Evolutionary conservation across 2,329 filamentous ascomycete species (phyloP).

Genomic region (Colletotrichum ledebouriae): DNA sequence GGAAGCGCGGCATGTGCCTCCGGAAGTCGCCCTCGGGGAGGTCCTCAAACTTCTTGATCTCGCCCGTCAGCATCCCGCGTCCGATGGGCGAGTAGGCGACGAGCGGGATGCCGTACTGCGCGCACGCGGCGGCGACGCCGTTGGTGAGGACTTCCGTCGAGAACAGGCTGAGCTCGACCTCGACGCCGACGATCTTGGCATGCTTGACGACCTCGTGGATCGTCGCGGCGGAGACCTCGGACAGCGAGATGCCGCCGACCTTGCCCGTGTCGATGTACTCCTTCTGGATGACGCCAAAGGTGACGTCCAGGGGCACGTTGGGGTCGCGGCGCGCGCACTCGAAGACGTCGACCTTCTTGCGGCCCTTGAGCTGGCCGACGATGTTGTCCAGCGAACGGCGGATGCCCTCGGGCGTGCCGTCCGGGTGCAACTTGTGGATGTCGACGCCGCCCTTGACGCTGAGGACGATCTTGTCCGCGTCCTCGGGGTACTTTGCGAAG

Average conservation of each 20-base stretch:
- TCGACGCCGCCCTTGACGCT: slow-evolving; percentile 71
- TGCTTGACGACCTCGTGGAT: slow-evolving; percentile 62
- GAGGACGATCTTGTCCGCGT: slow-evolving; percentile 72
- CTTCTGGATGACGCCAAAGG: slow-evolving; percentile 58
- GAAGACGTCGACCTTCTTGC: slow-evolving; percentile 72
- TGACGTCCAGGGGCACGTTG: slow-evolving; percentile 59
- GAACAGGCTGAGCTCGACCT: slow-evolving; percentile 68
- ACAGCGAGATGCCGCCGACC: slow-evolving; percentile 65
- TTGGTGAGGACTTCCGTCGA: slow-evolving; percentile 62
- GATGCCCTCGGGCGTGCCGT: slow-evolving; percentile 67
- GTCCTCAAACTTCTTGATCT: slow-evolving; percentile 66
- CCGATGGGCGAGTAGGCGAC: slow-evolving; percentile 81
- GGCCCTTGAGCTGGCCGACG: slow-evolving; percentile 63
- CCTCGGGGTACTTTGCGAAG: slow-evolving; percentile 73
- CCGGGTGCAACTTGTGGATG: slow-evolving; percentile 52
- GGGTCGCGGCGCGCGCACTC: slow-evolving; percentile 70
- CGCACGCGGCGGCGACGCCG: slow-evolving; percentile 67
- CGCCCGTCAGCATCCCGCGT: slow-evolving; percentile 66
- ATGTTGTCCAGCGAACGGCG: slow-evolving; percentile 71
- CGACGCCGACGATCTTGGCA: slow-evolving; percentile 61
- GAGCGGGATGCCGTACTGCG: slow-evolving; percentile 75
- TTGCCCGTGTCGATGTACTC: slow-evolving; percentile 67
- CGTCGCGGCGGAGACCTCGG: slow-evolving; percentile 63
- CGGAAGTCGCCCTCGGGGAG: slow-evolving; percentile 65
- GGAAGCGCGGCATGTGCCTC: slow-evolving; percentile 68